A percentile compares a stretch with the other conserved stretches of the same genome.
These are phyloP conservation scores for Chaetothyriales sp. DNA, from an alignment of 2,329 filamentous ascomycete genomes.

Conservation along the genomic window DNA sequence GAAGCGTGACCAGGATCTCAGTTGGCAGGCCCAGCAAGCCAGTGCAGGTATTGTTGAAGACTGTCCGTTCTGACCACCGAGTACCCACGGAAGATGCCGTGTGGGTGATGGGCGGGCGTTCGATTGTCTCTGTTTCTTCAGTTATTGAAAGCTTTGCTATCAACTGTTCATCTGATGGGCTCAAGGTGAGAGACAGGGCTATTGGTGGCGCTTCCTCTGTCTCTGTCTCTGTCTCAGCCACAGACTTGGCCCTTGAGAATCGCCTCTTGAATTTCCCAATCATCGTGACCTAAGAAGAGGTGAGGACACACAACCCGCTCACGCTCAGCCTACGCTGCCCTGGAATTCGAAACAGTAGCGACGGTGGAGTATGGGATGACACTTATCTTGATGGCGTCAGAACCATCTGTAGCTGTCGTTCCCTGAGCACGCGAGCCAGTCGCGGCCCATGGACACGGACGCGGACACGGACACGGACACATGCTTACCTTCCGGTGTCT, in stretches of 20 bases:
- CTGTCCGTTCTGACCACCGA: constrained; percentile 12
- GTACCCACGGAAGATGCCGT: constrained; percentile 11
- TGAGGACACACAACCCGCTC: background rate
- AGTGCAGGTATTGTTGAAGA: constrained; percentile 16
- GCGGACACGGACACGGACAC: no score
- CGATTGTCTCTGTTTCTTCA: constrained; percentile 13
- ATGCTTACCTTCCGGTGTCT: background rate
- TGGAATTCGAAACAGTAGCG: background rate
- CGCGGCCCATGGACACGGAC: no score
- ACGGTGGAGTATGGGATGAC: background rate
- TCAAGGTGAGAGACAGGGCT: constrained; percentile 9
- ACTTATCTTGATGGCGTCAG: constrained; percentile 4
- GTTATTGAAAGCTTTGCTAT: constrained; percentile 13
- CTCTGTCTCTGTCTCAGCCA: background rate
- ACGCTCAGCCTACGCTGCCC: no score
- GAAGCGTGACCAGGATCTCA: constrained; percentile 13
- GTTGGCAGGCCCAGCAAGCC: constrained; percentile 16
- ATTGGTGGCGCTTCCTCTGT: background rate
- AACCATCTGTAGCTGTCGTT: constrained; percentile 4
- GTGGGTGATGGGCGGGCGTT: constrained; percentile 10
- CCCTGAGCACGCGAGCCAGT: no score
- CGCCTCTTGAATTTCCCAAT: constrained; percentile 7
- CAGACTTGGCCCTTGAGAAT: constrained; percentile 14
- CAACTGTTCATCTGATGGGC: constrained; percentile 16
- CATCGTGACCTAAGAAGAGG: constrained; percentile 1